These are phyloP conservation scores for Apiospora koreana DNA, from an alignment of 2,329 filamentous ascomycete species.

Conservation along the genomic window DNA sequence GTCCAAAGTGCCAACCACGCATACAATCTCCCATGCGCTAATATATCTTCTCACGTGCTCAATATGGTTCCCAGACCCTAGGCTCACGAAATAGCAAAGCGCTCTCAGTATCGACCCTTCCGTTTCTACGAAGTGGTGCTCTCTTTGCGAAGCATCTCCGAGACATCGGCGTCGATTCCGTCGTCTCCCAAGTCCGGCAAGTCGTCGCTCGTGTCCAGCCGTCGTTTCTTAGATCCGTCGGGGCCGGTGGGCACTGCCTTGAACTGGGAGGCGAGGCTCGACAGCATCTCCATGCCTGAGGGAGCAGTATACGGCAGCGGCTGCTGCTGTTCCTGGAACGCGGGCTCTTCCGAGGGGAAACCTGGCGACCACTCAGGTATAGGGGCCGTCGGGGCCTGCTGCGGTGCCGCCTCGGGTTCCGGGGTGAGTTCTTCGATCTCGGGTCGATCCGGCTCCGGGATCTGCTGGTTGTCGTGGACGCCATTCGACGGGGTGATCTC, in stretches of 20 bases:
- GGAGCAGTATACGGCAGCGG: constrained; percentile 18
- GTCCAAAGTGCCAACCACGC: not conserved
- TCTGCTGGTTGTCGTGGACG: constrained; percentile 42
- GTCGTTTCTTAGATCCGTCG: constrained; percentile 59
- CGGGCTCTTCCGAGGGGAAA: constrained; percentile 22
- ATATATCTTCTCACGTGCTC: not conserved
- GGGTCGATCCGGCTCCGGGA: constrained; percentile 69
- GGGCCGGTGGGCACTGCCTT: constrained; percentile 50
- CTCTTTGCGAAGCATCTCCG: constrained; percentile 53
- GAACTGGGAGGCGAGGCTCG: constrained; percentile 44
- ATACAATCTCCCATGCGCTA: not conserved
- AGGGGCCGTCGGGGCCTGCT: constrained; percentile 21
- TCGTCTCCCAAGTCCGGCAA: constrained; percentile 58
- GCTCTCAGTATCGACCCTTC: too few relatives aligned
- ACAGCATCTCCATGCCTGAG: constrained; percentile 41
- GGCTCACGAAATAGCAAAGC: not conserved
- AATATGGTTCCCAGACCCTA: not conserved
- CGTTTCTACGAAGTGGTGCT: constrained; percentile 18
- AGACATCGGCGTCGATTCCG: constrained; percentile 58
- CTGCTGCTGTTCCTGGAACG: constrained; percentile 18
- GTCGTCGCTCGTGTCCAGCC: constrained; percentile 52
- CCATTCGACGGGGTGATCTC: constrained; percentile 52
- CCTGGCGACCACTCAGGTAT: constrained; percentile 22
- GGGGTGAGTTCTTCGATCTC: constrained; percentile 86
- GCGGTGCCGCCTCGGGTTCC: constrained; percentile 22